These are phyloP conservation scores for Globisporangium sylvaticum DNA, from an alignment of 352 stramenopile species.

Conservation along the genomic window DNA sequence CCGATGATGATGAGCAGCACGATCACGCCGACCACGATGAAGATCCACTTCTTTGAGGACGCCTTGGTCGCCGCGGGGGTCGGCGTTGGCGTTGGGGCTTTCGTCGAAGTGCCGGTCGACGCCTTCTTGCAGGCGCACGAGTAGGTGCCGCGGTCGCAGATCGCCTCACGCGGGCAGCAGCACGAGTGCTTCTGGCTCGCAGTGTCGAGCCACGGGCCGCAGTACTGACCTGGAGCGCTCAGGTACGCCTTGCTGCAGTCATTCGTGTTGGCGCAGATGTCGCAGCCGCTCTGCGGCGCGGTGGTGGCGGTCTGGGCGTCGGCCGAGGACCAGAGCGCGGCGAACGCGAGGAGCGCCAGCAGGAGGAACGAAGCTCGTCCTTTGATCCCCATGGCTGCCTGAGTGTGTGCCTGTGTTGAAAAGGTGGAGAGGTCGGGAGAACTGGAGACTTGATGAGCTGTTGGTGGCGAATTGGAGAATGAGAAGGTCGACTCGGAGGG, in stretches of 20 bases:
- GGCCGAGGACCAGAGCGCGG: slow-evolving; percentile 9
- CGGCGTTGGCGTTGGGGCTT: slow-evolving; percentile 27
- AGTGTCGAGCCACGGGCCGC: slow-evolving; percentile 44
- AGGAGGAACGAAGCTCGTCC: slow-evolving; percentile 10
- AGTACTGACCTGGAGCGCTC: slow-evolving; percentile 38
- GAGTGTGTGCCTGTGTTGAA: neutral
- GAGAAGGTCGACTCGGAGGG: neutral
- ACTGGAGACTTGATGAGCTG: neutral
- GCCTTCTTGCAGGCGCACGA: slow-evolving; percentile 40
- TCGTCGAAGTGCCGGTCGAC: slow-evolving; percentile 16
- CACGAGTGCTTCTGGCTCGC: slow-evolving; percentile 36
- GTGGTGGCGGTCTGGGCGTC: slow-evolving; percentile 10
- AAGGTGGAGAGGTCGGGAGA: neutral
- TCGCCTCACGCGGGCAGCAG: slow-evolving; percentile 41
- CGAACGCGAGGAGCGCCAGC: slow-evolving; percentile 12
- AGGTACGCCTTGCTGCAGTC: slow-evolving; percentile 54
- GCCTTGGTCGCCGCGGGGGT: slow-evolving; percentile 29
- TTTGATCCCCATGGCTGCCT: slow-evolving; percentile 3
- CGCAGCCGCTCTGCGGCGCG: slow-evolving; percentile 21
- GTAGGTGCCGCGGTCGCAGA: slow-evolving; percentile 35
- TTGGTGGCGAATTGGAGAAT: slow-evolving; percentile 3
- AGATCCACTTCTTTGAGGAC: slow-evolving; percentile 20
- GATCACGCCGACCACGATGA: slow-evolving; percentile 32
- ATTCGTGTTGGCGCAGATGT: slow-evolving; percentile 47
- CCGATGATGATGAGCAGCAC: slow-evolving; percentile 34